Evolutionary conservation across 140 eudicot genomes (phyloP), one percentile per base, ranked within the genome.

Genomic region (Stevia rebaudiana): DNA sequence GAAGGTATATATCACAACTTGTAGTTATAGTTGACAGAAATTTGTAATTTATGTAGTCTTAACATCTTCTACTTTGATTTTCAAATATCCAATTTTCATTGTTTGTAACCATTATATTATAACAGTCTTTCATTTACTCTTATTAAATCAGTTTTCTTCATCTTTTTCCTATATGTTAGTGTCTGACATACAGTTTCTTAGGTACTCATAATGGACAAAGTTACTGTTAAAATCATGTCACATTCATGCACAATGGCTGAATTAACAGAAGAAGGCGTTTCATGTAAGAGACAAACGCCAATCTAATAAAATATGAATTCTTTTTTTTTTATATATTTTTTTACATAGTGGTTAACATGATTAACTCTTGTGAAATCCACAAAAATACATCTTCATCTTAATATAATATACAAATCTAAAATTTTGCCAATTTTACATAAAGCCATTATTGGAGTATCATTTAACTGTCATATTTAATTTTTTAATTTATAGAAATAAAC

Each of bases 171-270:
- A 15, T 6, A 22, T 60, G 22, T 75, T 44, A 56, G 64, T 63
- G 68, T 69, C 58, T 59, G 23, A 73, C 42, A 37, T 61, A 39
- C 71, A 36, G 66, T 39, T 63, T 51, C 74, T 24, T 57, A 91
- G 98, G 98, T 87, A 64, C 96, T 91, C 64, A 81, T 91, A 68
- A 85, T 91, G 98, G 98, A 91, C 83, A 87, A 78, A 79, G 70
- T 91, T 48, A 91, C 98, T 25, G 77, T 79, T 49, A 85, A 80
- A 82, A 76, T 91, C 72, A 78, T 91, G 92, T 91, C 96, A n/a
- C 70, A 71, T 68, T 72, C 95, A 16, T 91, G 98, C 95, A 87
- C 87, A 81, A 91, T 91, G 98, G 92, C 87, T 62, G 98, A 91
- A 70, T 81, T 91, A 44, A 91, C 98, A 40, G 95, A 91, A 13